phyloP scores from a whole-genome alignment of 768 basidiomycete genomes.

The Nidularia sp. region DNA sequence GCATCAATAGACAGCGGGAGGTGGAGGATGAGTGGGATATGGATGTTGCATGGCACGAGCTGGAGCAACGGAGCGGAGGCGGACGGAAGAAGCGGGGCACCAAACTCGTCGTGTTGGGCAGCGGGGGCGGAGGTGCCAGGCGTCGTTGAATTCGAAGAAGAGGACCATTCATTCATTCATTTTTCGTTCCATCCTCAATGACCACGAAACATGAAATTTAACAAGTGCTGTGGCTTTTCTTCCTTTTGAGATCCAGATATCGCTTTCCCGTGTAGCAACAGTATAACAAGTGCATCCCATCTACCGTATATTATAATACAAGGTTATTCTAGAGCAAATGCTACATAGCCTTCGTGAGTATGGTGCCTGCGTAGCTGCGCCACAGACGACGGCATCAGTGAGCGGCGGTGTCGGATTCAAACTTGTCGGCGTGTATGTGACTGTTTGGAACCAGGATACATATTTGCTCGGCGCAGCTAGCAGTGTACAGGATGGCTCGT shows the following conservation, averaged over 20 bases:
- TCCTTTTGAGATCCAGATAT: neutral
- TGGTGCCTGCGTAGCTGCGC: too few relatives aligned
- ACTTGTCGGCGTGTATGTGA: too few relatives aligned
- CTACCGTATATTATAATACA: too few relatives aligned
- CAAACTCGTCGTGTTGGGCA: slow-evolving; percentile 69
- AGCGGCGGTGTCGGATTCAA: too few relatives aligned
- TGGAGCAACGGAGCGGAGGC: slow-evolving; percentile 54
- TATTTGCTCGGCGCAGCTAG: neutral
- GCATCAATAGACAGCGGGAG: slow-evolving; percentile 23
- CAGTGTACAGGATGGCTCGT: slow-evolving; percentile 2
- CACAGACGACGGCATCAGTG: too few relatives aligned
- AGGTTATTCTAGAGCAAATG: too few relatives aligned
- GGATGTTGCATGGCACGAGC: slow-evolving; percentile 77
- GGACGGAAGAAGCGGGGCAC: slow-evolving; percentile 58
- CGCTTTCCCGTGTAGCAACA: slow-evolving; percentile 19
- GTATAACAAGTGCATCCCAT: slow-evolving; percentile 12
- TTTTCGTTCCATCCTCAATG: too few relatives aligned
- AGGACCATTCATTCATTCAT: too few relatives aligned
- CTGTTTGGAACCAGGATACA: too few relatives aligned
- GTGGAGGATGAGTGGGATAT: slow-evolving; percentile 71
- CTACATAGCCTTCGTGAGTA: too few relatives aligned
- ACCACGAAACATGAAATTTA: neutral
- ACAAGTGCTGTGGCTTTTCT: slow-evolving; percentile 1
- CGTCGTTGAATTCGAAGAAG: slow-evolving; percentile 32
- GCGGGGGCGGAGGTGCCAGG: slow-evolving; percentile 53